These are phyloP conservation scores for Flaveria brownii DNA, from an alignment of 129 eudicot species.

Conservation along the genomic window DNA sequence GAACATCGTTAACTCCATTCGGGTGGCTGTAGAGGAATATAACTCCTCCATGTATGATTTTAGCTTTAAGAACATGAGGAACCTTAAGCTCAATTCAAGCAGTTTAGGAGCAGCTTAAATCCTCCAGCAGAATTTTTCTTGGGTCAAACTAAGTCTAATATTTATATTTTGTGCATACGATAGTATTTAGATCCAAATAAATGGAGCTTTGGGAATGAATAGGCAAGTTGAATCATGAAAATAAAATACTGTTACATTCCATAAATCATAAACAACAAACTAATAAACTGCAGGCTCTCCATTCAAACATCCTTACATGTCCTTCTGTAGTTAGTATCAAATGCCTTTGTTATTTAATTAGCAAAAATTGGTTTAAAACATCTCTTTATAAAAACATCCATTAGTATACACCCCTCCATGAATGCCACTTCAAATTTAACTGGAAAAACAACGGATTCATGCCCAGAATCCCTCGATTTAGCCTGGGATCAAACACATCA, in stretches of 20 bases:
- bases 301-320: slow-evolving; percentile 3
- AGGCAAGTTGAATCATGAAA: background rate
- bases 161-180: no score
- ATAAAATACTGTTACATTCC: background rate
- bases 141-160: no score
- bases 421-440: slow-evolving; percentile 79
- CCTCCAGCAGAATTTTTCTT: no score
- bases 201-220: background rate
- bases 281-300: slow-evolving; percentile 27
- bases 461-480: slow-evolving; percentile 70
- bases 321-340: slow-evolving; percentile 8
- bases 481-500: slow-evolving; percentile 78
- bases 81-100: no score
- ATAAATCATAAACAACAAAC: slow-evolving; percentile 21
- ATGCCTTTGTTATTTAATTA: slow-evolving; percentile 33
- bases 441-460: slow-evolving; percentile 75
- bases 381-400: background rate
- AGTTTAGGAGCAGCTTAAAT: no score
- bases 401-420: slow-evolving; percentile 75
- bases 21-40: no score
- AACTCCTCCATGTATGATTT: no score
- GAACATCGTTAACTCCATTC: no score
- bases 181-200: no score
- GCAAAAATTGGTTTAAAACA: slow-evolving; percentile 16
- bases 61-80: no score